Percentiles rank a stretch among this genome's conserved stretches.
Evolutionary conservation across 805 yeast genomes (phyloP).

Genomic region (Yamadazyma sp.): DNA sequence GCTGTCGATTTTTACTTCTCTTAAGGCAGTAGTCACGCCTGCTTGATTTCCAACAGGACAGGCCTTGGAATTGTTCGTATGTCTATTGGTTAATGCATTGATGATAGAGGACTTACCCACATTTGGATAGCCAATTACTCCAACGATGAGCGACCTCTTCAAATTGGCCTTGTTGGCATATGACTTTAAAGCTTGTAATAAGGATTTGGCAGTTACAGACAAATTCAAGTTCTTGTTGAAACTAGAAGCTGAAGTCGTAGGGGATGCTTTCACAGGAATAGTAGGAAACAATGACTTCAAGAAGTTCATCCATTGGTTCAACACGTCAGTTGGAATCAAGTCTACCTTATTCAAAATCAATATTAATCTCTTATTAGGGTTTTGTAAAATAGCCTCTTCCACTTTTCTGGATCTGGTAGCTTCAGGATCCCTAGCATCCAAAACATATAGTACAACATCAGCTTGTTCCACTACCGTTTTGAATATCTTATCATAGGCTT

Average conservation of each 20-base stretch:
- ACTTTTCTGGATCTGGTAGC: slow-evolving; percentile 89
- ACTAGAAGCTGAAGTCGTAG: slow-evolving; percentile 66
- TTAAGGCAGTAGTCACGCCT: slow-evolving; percentile 89
- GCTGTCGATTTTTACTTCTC: slow-evolving; percentile 90
- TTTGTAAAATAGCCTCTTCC: slow-evolving; percentile 82
- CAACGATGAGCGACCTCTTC: slow-evolving; percentile 87
- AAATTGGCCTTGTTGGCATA: slow-evolving; percentile 81
- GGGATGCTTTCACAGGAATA: slow-evolving; percentile 80
- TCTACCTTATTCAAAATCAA: slow-evolving; percentile 89
- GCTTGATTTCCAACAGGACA: slow-evolving; percentile 98
- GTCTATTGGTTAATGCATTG: slow-evolving; percentile 82
- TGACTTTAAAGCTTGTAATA: slow-evolving; percentile 79
- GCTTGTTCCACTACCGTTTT: slow-evolving; percentile 90
- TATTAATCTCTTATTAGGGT: slow-evolving; percentile 80
- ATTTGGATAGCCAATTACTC: slow-evolving; percentile 96
- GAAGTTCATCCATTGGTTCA: slow-evolving; percentile 80
- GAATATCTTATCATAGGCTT: slow-evolving; percentile 91
- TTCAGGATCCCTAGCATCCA: slow-evolving; percentile 97
- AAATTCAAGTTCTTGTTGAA: slow-evolving; percentile 75
- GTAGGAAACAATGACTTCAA: slow-evolving; percentile 86
- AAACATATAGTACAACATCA: slow-evolving; percentile 88
- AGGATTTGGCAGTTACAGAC: slow-evolving; percentile 66
- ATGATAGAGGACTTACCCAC: slow-evolving; percentile 96
- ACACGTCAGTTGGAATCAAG: slow-evolving; percentile 79
- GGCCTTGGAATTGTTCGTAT: slow-evolving; percentile 60